Conservation (phyloP, 352 stramenopile genomes). For the Phytophthora citrophthora region DNA sequence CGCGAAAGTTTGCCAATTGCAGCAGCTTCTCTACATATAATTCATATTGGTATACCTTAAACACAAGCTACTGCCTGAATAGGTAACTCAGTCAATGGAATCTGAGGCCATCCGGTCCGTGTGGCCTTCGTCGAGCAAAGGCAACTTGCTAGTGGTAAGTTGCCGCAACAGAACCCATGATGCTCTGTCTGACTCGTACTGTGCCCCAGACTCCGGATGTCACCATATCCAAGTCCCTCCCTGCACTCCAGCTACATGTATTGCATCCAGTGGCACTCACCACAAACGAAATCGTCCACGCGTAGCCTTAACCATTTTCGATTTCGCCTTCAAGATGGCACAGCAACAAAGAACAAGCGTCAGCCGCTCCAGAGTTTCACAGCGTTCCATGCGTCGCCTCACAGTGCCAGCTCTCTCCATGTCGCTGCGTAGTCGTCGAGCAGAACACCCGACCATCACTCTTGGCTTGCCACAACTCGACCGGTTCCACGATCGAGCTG, state of each 20-base stretch:
- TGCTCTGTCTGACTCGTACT: slow-evolving; percentile 20
- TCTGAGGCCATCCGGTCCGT: slow-evolving; percentile 21
- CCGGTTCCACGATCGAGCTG: slow-evolving; percentile 41
- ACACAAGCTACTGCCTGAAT: no score
- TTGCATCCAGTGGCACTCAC: slow-evolving; percentile 5
- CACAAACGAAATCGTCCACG: slow-evolving; percentile 7
- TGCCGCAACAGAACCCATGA: slow-evolving; percentile 7
- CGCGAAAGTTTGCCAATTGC: not conserved
- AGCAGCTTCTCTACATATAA: not conserved
- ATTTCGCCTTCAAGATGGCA: slow-evolving; percentile 29
- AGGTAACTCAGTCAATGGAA: not conserved
- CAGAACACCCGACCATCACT: slow-evolving; percentile 18
- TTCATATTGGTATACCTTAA: no score
- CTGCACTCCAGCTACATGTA: not conserved
- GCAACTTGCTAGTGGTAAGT: slow-evolving; percentile 5
- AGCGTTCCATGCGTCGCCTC: slow-evolving; percentile 23
- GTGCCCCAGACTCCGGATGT: slow-evolving; percentile 24
- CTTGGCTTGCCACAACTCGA: slow-evolving; percentile 42
- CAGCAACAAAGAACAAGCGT: slow-evolving; percentile 10
- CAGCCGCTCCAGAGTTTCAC: slow-evolving; percentile 25
- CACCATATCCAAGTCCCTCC: slow-evolving; percentile 9
- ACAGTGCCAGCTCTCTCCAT: slow-evolving; percentile 32
- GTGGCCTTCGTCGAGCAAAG: not conserved
- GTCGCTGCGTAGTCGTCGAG: slow-evolving; percentile 31
- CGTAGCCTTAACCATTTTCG: slow-evolving; percentile 20